Conservation (phyloP, 495 filamentous ascomycete species). For the Hypoxylon lienhwacheense region DNA sequence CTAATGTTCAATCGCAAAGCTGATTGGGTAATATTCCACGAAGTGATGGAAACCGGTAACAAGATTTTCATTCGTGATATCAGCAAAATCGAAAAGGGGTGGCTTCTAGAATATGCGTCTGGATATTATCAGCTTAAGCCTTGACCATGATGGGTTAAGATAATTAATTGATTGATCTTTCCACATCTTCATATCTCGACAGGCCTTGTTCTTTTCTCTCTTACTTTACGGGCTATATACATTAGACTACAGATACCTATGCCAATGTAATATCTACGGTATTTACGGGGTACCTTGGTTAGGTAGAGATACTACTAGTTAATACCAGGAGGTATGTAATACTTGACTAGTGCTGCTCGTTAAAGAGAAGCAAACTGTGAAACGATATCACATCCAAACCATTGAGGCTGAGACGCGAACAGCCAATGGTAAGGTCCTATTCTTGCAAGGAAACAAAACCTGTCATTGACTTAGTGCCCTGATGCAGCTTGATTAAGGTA, state of each 20-base stretch:
- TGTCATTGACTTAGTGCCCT: slow-evolving; percentile 11
- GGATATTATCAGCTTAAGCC: slow-evolving; percentile 71
- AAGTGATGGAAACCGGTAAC: slow-evolving; percentile 85
- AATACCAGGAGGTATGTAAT: too few species aligned
- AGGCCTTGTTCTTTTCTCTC: too few species aligned
- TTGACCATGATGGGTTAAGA: slow-evolving; percentile 6
- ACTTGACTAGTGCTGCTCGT: too few species aligned
- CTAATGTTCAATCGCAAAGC: slow-evolving; percentile 98
- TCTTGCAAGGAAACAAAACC: slow-evolving; percentile 28
- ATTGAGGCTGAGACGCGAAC: slow-evolving; percentile 31
- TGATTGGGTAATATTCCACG: slow-evolving; percentile 97
- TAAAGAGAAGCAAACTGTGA: slow-evolving; percentile 25
- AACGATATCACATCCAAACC: slow-evolving; percentile 21
- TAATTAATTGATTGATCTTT: background rate
- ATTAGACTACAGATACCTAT: too few species aligned
- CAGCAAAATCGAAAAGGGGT: slow-evolving; percentile 86
- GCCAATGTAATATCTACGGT: slow-evolving; percentile 8
- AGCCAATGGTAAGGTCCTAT: slow-evolving; percentile 23
- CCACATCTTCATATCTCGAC: too few species aligned
- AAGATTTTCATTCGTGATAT: slow-evolving; percentile 93
- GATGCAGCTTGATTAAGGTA: slow-evolving; percentile 14
- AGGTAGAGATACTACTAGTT: too few species aligned
- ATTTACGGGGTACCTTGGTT: too few species aligned
- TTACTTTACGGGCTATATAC: too few species aligned
- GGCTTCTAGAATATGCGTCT: slow-evolving; percentile 86